Evolutionary conservation across 495 filamentous ascomycete species (phyloP).

Genomic region (Aspergillus affinis): DNA sequence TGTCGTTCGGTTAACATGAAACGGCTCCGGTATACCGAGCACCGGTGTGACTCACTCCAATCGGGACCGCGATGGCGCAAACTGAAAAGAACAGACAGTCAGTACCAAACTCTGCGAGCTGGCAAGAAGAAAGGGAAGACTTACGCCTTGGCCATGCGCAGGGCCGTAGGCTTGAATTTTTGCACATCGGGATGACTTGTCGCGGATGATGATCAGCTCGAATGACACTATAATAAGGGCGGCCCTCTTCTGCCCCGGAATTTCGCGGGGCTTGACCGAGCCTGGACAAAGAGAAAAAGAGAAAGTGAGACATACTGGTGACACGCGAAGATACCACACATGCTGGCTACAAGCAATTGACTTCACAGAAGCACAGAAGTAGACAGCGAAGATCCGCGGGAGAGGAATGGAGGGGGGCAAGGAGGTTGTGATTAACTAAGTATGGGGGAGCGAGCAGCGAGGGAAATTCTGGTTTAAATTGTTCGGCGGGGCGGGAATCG

Average conservation of each 20-base stretch:
- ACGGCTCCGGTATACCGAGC: constrained; percentile 4
- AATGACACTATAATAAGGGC: neutral
- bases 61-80: constrained; percentile 96
- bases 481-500: constrained; percentile 31
- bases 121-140: constrained; percentile 29
- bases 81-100: constrained; percentile 50
- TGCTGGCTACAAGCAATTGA: constrained; percentile 37
- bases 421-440: constrained; percentile 19
- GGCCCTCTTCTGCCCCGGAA: neutral
- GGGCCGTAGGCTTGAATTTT: constrained; percentile 93
- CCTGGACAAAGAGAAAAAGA: constrained; percentile 10
- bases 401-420: constrained; percentile 5
- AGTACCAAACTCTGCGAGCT: constrained; percentile 32
- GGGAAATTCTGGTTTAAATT: constrained; percentile 23
- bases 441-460: constrained; percentile 14
- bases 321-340: constrained; percentile 92
- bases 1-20: constrained; percentile 16
- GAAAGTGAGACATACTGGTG: constrained; percentile 65
- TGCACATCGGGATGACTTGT: constrained; percentile 92
- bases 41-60: constrained; percentile 77
- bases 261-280: neutral
- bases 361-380: neutral
- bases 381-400: constrained; percentile 6
- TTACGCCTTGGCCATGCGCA: constrained; percentile 95
- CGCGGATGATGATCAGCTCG: constrained; percentile 22